Base-by-base conservation (phyloP, 1,139 yeast species). In the Scheffersomyces titani region DNA sequence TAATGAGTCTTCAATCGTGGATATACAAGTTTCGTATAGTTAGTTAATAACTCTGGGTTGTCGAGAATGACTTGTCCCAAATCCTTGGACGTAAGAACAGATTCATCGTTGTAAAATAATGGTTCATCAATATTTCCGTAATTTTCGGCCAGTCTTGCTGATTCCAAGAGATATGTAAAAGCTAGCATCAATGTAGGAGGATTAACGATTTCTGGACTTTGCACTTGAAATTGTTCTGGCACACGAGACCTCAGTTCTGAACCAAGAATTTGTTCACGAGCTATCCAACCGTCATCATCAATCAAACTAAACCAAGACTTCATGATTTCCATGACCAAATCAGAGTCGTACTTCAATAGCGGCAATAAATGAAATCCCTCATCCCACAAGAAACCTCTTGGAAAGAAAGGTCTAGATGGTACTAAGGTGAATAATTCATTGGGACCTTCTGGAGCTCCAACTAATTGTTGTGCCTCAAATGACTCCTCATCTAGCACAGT, bases 341-440 rank as follows among this genome's bases (percentile, higher is more conserved):
- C 97, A 9, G 92, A 83, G 70, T 94, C 99, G 70, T 89, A 93
- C 54, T 89, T 88, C 61, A 91, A 72, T 46, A 94, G 77, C 3
- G 97, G 97, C 48, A 93, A 77, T 60, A 94, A 78, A 70, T 94
- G 97, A 73, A 94, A 94, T 0, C 99, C 99, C 74, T 96, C 99
- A 72, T 96, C 99, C 99, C 99, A 94, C 68, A 91, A 91, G 68
- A 94, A 94, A 0, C 99, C 99, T 61, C 99, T 82, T 7, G 99
- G 98, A 73, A 94, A 94, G 66, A 91, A 91, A 0, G 97, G 92
- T 56, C 99, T 81, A 52, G 97, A 91, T 1, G 99, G 99, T 40
- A 92, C 96, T 50, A 92, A 79, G 0, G 96, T 85, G 65, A 92
- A 90, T 47, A 96, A 73, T 61, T 88, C 91, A 61, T 76, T 71